phyloP scores from a whole-genome alignment of 139 green algal genomes.

The Medakamo hakoo region DNA sequence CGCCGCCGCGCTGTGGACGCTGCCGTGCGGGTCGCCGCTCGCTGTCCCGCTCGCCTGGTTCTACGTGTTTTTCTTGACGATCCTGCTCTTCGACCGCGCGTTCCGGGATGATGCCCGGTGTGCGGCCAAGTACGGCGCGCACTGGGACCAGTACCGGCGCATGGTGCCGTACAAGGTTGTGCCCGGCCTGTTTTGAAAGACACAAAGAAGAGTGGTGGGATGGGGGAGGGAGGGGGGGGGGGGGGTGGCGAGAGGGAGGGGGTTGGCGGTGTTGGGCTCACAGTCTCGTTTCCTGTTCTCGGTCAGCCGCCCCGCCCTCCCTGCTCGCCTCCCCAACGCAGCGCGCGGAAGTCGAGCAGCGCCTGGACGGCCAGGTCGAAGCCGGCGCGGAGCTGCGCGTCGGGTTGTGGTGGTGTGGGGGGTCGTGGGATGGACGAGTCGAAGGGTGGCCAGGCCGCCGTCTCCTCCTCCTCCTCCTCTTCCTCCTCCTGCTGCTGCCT shows the following conservation, averaged over 20 bases:
- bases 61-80: constrained; percentile 50
- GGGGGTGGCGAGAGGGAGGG: too few relatives aligned
- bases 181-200: constrained; percentile 31
- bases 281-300: too few relatives aligned
- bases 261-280: too few relatives aligned
- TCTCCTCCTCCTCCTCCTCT: too few relatives aligned
- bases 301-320: too few relatives aligned
- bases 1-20: neutral
- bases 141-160: constrained; percentile 43
- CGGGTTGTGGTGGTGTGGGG: neutral
- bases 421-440: neutral
- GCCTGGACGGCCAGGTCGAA: too few relatives aligned
- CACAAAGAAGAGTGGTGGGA: too few relatives aligned
- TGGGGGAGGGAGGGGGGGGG: neutral
- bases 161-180: constrained; percentile 45
- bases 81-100: constrained; percentile 40
- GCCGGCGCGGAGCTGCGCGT: too few relatives aligned
- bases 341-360: too few relatives aligned
- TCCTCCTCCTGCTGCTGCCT: too few relatives aligned
- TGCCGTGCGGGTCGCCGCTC: constrained; percentile 7
- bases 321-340: too few relatives aligned
- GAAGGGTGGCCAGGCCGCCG: too few relatives aligned
- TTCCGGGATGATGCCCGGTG: constrained; percentile 48
- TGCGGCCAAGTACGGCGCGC: constrained; percentile 43
- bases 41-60: constrained; percentile 30